phyloP scores from a whole-genome alignment of 2,329 filamentous ascomycete species.

The Calonectria crousiana region DNA sequence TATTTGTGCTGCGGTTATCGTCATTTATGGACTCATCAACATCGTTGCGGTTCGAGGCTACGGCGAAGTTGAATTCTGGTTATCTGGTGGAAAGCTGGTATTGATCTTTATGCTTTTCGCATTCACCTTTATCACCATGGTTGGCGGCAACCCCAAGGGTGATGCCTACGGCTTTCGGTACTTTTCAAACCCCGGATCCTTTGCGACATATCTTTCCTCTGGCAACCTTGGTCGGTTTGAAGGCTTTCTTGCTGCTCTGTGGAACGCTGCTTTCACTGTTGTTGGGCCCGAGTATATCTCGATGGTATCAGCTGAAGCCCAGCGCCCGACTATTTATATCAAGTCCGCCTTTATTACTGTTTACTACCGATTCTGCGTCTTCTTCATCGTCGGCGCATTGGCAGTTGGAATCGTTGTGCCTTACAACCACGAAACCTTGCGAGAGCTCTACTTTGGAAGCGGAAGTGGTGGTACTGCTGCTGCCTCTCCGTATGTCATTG shows the following conservation, averaged over 20 bases:
- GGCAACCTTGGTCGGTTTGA: slow-evolving; percentile 76
- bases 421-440: slow-evolving; percentile 70
- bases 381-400: slow-evolving; percentile 78
- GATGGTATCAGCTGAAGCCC: slow-evolving; percentile 77
- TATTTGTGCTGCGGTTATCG: slow-evolving; percentile 68
- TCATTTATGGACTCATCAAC: slow-evolving; percentile 71
- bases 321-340: slow-evolving; percentile 73
- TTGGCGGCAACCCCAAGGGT: slow-evolving; percentile 79
- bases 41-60: slow-evolving; percentile 75
- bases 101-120: slow-evolving; percentile 75
- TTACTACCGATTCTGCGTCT: slow-evolving; percentile 77
- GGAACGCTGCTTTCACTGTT: slow-evolving; percentile 72
- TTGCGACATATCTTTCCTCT: slow-evolving; percentile 67
- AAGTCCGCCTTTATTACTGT: slow-evolving; percentile 79
- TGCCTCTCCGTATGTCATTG: slow-evolving; percentile 73
- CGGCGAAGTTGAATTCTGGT: slow-evolving; percentile 80
- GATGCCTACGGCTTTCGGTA: slow-evolving; percentile 80
- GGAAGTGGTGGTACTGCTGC: slow-evolving; percentile 59
- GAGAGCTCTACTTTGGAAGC: slow-evolving; percentile 60
- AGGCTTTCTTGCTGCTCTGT: slow-evolving; percentile 76
- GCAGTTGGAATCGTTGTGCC: slow-evolving; percentile 76
- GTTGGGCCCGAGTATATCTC: slow-evolving; percentile 77
- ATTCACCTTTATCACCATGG: slow-evolving; percentile 85
- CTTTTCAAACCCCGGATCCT: slow-evolving; percentile 60
- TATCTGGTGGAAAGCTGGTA: slow-evolving; percentile 72